A percentile compares a stretch with the other conserved stretches of the same genome.
Evolutionary conservation across 2,329 filamentous ascomycete genomes (phyloP).

Genomic region (Aspergillus pseudotamarii): DNA sequence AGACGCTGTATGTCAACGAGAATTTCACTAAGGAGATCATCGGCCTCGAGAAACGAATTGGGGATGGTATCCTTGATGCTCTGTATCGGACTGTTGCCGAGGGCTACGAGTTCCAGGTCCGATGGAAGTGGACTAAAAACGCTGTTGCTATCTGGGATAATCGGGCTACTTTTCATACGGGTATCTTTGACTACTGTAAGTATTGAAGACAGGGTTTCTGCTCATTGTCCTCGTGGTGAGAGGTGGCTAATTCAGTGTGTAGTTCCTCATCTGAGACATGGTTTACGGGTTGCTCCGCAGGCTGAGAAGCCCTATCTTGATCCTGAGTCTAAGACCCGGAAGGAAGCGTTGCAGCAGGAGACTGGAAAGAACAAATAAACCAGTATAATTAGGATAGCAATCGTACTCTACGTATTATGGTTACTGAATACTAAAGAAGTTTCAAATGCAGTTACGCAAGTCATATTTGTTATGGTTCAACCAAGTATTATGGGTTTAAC

Average conservation of each 20-base stretch:
- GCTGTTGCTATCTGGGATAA: slow-evolving; percentile 15
- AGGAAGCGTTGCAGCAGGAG: slow-evolving; percentile 1
- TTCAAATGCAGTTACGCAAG: not conserved
- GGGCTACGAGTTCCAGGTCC: slow-evolving; percentile 11
- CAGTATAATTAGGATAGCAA: not conserved
- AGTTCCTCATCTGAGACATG: slow-evolving; percentile 11
- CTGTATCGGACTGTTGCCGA: not conserved
- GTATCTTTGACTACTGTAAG: slow-evolving; percentile 13
- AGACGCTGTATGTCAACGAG: slow-evolving; percentile 38
- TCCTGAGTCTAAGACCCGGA: slow-evolving; percentile 5
- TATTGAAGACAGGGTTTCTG: not conserved
- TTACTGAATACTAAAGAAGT: not conserved
- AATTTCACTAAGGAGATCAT: slow-evolving; percentile 31
- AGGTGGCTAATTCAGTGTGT: not conserved
- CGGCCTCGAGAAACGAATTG: slow-evolving; percentile 12
- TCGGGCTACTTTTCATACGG: not conserved
- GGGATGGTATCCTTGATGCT: slow-evolving; percentile 10
- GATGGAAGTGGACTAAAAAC: slow-evolving; percentile 14
- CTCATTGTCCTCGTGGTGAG: fast-evolving
- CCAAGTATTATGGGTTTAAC: not conserved
- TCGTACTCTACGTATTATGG: not conserved
- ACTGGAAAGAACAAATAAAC: not conserved
- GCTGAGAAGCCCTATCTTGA: slow-evolving; percentile 11
- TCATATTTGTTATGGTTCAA: not conserved
- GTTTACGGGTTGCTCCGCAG: slow-evolving; percentile 10